Evolutionary conservation across 2,329 filamentous ascomycete genomes (phyloP), one percentile per base, ranked within the genome.

Genomic region (Nannizziopsis arthrosporioides): DNA sequence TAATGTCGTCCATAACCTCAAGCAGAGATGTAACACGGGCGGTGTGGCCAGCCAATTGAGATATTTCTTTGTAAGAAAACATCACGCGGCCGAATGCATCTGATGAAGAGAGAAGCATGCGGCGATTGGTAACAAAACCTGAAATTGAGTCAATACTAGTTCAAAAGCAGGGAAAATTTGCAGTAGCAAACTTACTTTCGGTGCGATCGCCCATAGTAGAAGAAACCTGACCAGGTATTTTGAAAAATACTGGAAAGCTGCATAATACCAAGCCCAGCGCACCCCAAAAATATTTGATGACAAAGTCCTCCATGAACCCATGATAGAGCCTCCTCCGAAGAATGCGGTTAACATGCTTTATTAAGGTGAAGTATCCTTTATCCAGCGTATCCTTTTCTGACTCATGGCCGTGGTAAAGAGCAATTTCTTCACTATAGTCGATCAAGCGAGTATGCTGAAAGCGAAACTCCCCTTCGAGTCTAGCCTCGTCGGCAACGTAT

Each of bases 251-350:
- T 0, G 92, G 92, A 0, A 94, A 81, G 65, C 87, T 93, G 72
- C 92, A 98, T 8, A 98, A 80, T 54, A 94, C 67, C 54, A 98
- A 75, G 1, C 92, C 92, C 38, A 98, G 67, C 1, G 92, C 90
- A 36, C 92, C 92, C 92, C 92, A 98, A 68, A 96, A 92, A 64
- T 98, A 98, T 67, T 98, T 98, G 68, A 98, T 94, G 50, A 96
- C 87, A 66, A 95, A 98, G 65, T 98, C 92, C 64, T 98, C 92
- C 90, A 96, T 95, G 60, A 98, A 83, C n/a, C 89, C 90, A 64
- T 98, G 90, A 65, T 96, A 96, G 64, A 98, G 85, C 42, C 92
- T 80, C 53, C 86, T 76, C 35, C 89, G 78, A 53, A 98, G 70
- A 55, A 96, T 95, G 61, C 94, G 82, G 66, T 98, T 98, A 62